Evolutionary conservation across 2,329 filamentous ascomycete genomes (phyloP), one percentile per base, ranked within the genome.

Genomic region (Nothophaeocryptopus gaeumannii): DNA sequence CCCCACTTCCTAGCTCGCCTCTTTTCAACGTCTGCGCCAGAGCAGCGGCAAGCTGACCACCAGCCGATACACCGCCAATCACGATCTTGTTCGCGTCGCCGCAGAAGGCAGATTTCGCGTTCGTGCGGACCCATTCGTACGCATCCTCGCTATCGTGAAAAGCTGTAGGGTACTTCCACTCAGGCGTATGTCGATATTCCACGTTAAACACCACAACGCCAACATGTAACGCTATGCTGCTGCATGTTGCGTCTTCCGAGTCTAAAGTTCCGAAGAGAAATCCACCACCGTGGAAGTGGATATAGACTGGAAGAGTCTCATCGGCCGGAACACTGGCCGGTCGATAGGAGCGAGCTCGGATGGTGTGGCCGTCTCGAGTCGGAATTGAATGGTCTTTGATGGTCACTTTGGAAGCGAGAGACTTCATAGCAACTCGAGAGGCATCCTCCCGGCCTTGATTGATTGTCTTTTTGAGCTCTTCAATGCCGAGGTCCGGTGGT

Each of bases 101-200:
- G 12, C 68, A 68, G 4, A 78, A 29, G 2, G 29, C 11, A 30
- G 61, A 48, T 0, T 60, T 55, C 1, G 74, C 70, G 49, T 78
- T 66, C 11, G 66, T 63, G 42, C 80, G 74, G 0, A 79, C 60
- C 81, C 80, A 84, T 13, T 72, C 66, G 30, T 81, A 77, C 0
- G 75, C 73, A 39, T 83, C 81, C 50, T 79, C 74, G 0, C 70
- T 63, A 39, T 84, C 81, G 37, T 77, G 53, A 74, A 75, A 81
- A 0, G 74, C 72, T 0, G 72, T 76, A 0, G 81, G 81, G 49
- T 77, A 83, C 0, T 51, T 57, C 53, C 73, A 66, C 44, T 82
- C 75, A 0, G 80, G 80, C 0, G 79, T 80, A 57, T 83, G 80
- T 0, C 81, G 75, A 60, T 83, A 83, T 55, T 81, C 79, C 10